Conservation (phyloP, 163 green algal species). For the Scenedesmus sp. region DNA sequence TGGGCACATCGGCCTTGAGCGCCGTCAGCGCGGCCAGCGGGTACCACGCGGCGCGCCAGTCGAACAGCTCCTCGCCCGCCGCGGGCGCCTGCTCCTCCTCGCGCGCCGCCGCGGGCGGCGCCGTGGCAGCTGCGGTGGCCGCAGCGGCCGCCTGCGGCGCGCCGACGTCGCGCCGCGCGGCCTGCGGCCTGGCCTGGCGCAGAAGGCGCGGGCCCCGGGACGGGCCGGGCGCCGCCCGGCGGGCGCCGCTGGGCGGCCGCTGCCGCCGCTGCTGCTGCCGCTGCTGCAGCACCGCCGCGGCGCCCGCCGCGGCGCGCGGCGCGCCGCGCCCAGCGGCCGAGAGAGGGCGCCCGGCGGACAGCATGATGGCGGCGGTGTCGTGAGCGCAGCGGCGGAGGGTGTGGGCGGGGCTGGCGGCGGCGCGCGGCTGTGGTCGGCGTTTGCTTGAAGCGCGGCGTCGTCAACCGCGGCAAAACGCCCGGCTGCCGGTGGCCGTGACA, state of each 20-base stretch:
- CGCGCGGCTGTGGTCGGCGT: background rate
- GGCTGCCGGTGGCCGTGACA: too few relatives aligned
- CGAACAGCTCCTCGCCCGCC: too few relatives aligned
- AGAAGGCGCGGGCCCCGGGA: background rate
- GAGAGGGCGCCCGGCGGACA: too few relatives aligned
- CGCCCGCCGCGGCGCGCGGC: too few relatives aligned
- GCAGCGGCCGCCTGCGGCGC: background rate
- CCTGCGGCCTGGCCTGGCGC: background rate
- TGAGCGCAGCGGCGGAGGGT: background rate
- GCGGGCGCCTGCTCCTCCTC: background rate
- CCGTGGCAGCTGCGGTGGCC: background rate
- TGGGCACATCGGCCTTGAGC: slow-evolving; percentile 44
- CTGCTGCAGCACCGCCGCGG: background rate
- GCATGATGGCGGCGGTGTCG: too few relatives aligned
- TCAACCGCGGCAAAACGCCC: too few relatives aligned
- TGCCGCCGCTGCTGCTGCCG: background rate
- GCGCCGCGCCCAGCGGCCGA: background rate
- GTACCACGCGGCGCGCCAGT: slow-evolving; percentile 39
- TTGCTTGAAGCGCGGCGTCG: too few relatives aligned
- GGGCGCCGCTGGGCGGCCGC: too few relatives aligned
- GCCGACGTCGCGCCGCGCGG: background rate
- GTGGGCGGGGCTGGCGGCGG: background rate
- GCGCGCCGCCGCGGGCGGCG: too few relatives aligned
- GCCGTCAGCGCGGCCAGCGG: slow-evolving; percentile 23
- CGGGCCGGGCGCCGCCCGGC: too few relatives aligned